Evolutionary conservation across 768 basidiomycete species (phyloP), one percentile per base, ranked within the genome.

Genomic region (Collybiopsis luxurians): DNA sequence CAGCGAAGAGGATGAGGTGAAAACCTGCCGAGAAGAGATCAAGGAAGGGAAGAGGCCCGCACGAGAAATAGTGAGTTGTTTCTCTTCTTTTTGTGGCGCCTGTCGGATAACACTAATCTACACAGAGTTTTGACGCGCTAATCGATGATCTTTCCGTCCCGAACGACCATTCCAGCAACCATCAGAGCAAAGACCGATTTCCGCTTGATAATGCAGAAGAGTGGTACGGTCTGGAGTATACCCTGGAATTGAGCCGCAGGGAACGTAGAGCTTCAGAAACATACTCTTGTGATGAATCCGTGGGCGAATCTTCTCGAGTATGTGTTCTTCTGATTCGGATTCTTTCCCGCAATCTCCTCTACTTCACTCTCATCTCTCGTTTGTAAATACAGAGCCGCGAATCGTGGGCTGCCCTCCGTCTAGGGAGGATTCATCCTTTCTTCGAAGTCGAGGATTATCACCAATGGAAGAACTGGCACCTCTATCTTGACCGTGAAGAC

Each of bases 381-480:
- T 24, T 47, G n/a, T n/a, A n/a, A n/a, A n/a, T n/a, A 26, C 42
- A 78, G 78, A 78, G 76, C 53, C 72, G 70, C 55, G 73, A 77
- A 61, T 77, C 77, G 6, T 79, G 78, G 77, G 74, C 72, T 0
- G 72, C 72, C 7, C 66, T 78, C 26, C 76, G 73, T 59, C 66
- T 66, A 53, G 74, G 73, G 2, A 66, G 59, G 3, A 63, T 75
- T 13, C 69, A 76, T 55, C 75, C 77, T 0, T 69, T 65, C 53
- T 69, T 69, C 54, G 73, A 73, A 55, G 74, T 76, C 55, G 70
- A 76, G 54, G 74, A 75, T 49, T 79, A 73, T 49, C 67, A 67
- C 38, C 69, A 71, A 38, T 79, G 78, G 77, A 72, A 71, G 61
- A 72, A 71, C 52, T 79, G 77, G 77, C 78, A 78, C 57, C 65